Conservation (phyloP, 2,329 filamentous ascomycete genomes). For the Pseudogymnoascus sp. region DNA sequence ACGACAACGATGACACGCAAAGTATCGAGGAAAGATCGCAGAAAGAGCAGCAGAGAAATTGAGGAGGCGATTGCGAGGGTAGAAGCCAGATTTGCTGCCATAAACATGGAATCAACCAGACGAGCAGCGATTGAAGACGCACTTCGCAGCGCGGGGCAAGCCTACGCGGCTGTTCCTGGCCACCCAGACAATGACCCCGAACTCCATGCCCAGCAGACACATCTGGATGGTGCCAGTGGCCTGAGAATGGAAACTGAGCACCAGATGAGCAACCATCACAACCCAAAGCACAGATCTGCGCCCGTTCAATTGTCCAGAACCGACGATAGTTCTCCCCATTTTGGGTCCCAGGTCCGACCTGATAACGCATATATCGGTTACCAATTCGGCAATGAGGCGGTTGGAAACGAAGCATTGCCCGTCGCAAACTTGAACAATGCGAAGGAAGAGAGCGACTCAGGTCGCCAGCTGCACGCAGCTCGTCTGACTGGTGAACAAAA, state of each 20-base stretch:
- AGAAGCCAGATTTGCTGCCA: background rate
- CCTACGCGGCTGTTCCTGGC: background rate
- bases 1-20: background rate
- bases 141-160: background rate
- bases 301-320: background rate
- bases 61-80: conserved; percentile 3
- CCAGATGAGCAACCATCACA: background rate
- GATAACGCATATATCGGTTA: background rate
- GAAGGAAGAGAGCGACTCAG: background rate
- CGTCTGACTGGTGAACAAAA: background rate
- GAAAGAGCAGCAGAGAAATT: conserved; percentile 4
- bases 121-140: background rate
- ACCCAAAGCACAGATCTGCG: background rate
- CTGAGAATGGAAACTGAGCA: conserved; percentile 22
- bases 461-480: background rate
- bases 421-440: background rate
- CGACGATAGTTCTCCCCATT: background rate
- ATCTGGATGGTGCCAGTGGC: background rate
- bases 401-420: background rate
- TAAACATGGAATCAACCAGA: background rate
- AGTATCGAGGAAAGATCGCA: background rate
- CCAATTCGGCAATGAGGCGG: background rate
- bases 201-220: background rate
- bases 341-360: background rate
- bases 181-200: background rate